A percentile compares a stretch with the other conserved stretches of the same genome.
Conservation (phyloP, 1,284 basidiomycete genomes). For the Grifola frondosa region DNA sequence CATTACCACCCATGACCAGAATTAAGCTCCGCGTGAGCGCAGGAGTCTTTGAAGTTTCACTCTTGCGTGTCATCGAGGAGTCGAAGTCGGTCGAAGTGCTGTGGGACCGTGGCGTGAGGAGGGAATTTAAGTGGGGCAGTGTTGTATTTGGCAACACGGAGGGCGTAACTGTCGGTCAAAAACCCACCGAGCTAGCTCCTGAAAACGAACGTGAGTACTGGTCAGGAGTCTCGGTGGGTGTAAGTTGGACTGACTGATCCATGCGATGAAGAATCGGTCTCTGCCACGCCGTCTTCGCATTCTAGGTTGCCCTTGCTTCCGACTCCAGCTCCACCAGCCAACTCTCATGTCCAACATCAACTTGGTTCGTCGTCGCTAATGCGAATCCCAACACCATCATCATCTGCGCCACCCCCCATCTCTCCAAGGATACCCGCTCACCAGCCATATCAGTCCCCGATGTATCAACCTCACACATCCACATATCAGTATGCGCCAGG, state of each 20-base stretch:
- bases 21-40: conserved; percentile 80
- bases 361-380: background rate
- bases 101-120: conserved; percentile 69
- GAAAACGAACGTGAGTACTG: conserved; percentile 35
- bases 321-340: background rate
- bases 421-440: background rate
- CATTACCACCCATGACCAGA: conserved; percentile 64
- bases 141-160: conserved; percentile 61
- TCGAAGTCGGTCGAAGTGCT: conserved; percentile 72
- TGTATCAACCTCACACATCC: conserved; percentile 25
- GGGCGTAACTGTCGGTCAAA: conserved; percentile 54
- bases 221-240: background rate
- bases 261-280: conserved; percentile 24
- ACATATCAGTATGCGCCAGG: conserved; percentile 27
- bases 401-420: conserved; percentile 1
- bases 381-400: conserved; percentile 3
- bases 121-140: conserved; percentile 79
- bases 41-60: conserved; percentile 78
- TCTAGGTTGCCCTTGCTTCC: background rate
- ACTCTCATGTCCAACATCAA: background rate
- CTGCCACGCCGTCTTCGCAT: conserved; percentile 35
- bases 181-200: conserved; percentile 52
- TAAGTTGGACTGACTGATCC: conserved; percentile 5
- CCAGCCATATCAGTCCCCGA: conserved; percentile 5
- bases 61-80: conserved; percentile 69